Conservation (phyloP, 768 basidiomycete species). For the Mycena leptocephala region DNA sequence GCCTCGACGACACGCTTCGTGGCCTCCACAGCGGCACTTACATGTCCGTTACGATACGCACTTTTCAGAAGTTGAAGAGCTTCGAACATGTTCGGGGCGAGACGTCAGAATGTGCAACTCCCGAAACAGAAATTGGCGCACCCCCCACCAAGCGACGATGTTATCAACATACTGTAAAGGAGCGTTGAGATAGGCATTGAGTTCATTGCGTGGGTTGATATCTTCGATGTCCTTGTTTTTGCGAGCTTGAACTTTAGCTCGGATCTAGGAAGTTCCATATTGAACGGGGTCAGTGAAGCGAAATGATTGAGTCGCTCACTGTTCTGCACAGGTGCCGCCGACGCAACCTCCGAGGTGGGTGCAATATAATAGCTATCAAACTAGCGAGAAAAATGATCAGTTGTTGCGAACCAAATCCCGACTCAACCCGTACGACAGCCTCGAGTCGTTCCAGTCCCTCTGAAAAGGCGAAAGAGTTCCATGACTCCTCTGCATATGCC, state of each 20-base stretch:
- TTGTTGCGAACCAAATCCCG: not conserved
- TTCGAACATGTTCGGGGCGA: slow-evolving; percentile 15
- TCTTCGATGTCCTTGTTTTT: not conserved
- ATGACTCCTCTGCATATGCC: not conserved
- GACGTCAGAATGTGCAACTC: slow-evolving; percentile 15
- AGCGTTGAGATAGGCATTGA: not conserved
- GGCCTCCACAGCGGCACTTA: not conserved
- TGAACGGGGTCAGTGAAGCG: not conserved
- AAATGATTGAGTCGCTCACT: not conserved
- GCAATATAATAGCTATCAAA: slow-evolving; percentile 1
- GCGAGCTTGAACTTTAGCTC: not conserved
- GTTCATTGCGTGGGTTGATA: not conserved
- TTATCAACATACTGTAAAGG: slow-evolving; percentile 18
- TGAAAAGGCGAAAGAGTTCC: not conserved
- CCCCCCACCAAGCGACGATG: slow-evolving; percentile 42
- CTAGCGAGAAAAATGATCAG: not conserved
- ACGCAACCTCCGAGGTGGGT: not conserved
- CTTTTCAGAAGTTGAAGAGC: not conserved
- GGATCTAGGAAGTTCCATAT: slow-evolving; percentile 2
- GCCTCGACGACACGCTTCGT: not conserved
- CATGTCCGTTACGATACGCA: too few species aligned
- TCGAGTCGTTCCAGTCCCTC: not conserved
- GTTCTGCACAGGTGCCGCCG: not conserved
- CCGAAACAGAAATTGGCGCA: slow-evolving; percentile 8
- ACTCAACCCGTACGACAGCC: not conserved